Evolutionary conservation across 768 basidiomycete genomes (phyloP), one percentile per base, ranked within the genome.

Genomic region (Russula compacta): DNA sequence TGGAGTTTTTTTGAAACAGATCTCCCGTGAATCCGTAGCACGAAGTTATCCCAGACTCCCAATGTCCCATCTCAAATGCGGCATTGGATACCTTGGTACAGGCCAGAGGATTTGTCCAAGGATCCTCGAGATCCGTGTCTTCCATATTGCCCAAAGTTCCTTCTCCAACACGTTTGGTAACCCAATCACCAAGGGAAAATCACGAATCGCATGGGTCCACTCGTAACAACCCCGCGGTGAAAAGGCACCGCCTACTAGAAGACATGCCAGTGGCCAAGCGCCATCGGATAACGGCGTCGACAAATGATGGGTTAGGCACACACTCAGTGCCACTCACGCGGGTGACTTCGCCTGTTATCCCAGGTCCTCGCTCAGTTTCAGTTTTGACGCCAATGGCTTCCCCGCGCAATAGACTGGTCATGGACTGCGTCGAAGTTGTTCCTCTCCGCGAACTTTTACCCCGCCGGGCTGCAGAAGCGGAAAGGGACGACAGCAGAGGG

Each of bases 361-460:
- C n/a, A 5, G 17, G 24, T 9, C 24, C 12, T 17, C 51, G 33
- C 4, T 58, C 61, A 8, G 51, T 4, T 17, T 53, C 47, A 17
- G 51, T 4, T 17, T 53, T 40, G 12, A 32, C 61, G 2, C 52
- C 44, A 19, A 38, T 7, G 21, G 11, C 56, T 36, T 32, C 24
- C 24, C 44, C 39, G 14, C 52, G 51, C n/a, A 15, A 21, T 29
- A 54, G 57, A 38, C 2, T 49, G 10, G 21, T 58, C 39, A 63
- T 63, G 56, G 61, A 63, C 2, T 63, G 57, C 40, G 61, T 63
- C 21, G 61, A 63, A n/a, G 39, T 63, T 29, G 39, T 21, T 8
- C 52, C 52, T 53, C 44, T 54, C 11, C 33, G 36, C 21, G 46
- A 58, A 48, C 52, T 53, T 42, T 29, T 53, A 9, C 51, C 12